phyloP scores from a whole-genome alignment of 805 yeast genomes.

The Cyberlindnera euphorbiiphila region DNA sequence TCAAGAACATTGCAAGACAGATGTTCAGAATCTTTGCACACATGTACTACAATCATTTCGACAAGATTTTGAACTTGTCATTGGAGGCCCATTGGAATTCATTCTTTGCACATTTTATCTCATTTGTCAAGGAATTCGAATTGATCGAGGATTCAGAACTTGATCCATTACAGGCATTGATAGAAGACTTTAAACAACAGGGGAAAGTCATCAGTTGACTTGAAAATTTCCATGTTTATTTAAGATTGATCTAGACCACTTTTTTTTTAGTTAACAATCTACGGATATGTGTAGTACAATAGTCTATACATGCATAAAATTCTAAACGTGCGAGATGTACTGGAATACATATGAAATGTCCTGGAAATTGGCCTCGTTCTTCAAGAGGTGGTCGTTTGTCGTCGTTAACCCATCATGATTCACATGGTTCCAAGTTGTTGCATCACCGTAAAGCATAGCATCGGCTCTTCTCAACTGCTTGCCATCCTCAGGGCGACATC shows the following conservation, averaged over 20 bases:
- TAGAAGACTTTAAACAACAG: conserved; percentile 76
- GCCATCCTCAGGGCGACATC: conserved; percentile 54
- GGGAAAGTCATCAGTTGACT: conserved; percentile 58
- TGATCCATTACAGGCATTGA: conserved; percentile 72
- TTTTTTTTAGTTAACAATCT: too few relatives aligned
- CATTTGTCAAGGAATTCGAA: conserved; percentile 80
- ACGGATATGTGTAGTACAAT: too few relatives aligned
- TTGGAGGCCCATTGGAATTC: conserved; percentile 98
- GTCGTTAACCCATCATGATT: conserved; percentile 53
- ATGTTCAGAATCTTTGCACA: conserved; percentile 96
- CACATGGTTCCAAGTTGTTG: conserved; percentile 96
- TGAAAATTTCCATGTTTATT: too few relatives aligned
- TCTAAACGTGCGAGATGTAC: conserved; percentile 70
- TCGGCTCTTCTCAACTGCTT: conserved; percentile 62
- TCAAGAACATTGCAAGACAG: conserved; percentile 83
- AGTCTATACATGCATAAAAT: not conserved
- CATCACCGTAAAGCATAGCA: conserved; percentile 95
- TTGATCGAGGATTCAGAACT: conserved; percentile 76
- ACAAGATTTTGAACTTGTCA: conserved; percentile 84
- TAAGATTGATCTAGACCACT: too few relatives aligned
- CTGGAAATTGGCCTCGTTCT: conserved; percentile 64
- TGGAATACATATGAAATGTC: conserved; percentile 88
- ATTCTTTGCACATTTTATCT: conserved; percentile 88
- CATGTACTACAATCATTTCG: conserved; percentile 91
- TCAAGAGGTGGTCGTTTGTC: conserved; percentile 74